Percentiles rank a stretch among this genome's conserved stretches.
Evolutionary conservation across 164 flowering plant genomes (phyloP).

Genomic region (Magnolia officinalis): DNA sequence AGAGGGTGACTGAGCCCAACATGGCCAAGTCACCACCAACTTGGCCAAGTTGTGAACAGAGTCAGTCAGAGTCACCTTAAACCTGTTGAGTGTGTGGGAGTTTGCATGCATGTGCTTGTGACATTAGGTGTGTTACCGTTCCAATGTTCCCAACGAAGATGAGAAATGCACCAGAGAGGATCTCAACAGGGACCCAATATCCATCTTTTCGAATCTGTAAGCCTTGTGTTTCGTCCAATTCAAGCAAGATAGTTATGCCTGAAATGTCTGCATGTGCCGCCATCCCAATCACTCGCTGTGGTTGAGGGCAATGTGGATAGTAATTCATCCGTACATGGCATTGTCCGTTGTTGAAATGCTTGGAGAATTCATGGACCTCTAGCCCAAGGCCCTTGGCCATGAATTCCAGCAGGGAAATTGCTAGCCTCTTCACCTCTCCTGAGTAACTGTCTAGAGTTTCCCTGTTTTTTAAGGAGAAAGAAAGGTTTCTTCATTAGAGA

Average conservation of each 20-base stretch:
- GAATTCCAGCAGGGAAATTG: conserved; percentile 9
- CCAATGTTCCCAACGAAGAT: conserved; percentile 2
- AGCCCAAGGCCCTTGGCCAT: conserved; percentile 4
- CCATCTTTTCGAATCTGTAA: conserved; percentile 11
- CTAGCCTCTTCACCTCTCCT: conserved; percentile 3
- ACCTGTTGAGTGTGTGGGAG: too few species aligned
- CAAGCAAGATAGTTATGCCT: conserved; percentile 10
- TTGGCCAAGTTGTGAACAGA: too few species aligned
- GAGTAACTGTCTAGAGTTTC: conserved; percentile 2
- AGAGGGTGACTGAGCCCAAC: background rate
- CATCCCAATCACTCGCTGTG: conserved; percentile 4
- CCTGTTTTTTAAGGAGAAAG: background rate
- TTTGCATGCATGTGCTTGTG: background rate
- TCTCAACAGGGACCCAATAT: conserved; percentile 8
- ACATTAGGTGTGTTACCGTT: background rate
- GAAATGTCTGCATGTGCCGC: conserved; percentile 5
- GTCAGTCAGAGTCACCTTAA: too few species aligned
- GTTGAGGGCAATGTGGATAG: conserved; percentile 12
- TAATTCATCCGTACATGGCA: conserved; percentile 9
- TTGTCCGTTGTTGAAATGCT: background rate
- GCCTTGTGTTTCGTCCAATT: conserved; percentile 5
- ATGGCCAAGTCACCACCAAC: too few species aligned
- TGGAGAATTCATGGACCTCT: background rate
- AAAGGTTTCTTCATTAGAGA: background rate
- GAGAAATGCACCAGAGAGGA: background rate